A percentile compares a stretch with the other conserved stretches of the same genome.
Evolutionary conservation across 306 rosid genomes (phyloP).

Genomic region (Macrotyloma uniflorum): DNA sequence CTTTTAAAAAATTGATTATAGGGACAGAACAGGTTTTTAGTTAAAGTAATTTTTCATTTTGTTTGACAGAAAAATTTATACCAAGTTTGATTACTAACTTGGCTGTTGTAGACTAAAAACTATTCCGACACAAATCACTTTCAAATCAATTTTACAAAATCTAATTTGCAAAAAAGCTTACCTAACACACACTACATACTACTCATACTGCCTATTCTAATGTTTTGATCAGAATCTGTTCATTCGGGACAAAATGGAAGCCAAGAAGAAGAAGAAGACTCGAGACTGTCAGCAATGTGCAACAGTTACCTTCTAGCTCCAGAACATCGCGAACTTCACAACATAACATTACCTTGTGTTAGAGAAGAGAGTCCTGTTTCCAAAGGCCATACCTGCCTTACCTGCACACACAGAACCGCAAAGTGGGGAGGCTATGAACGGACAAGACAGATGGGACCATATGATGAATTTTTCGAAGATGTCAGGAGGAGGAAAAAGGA

Average conservation of each 20-base stretch:
- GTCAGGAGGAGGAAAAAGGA: slow-evolving; percentile 50
- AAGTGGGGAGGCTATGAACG: neutral
- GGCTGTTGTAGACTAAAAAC: neutral
- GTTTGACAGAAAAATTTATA: too few relatives aligned
- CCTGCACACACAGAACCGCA: neutral
- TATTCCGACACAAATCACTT: neutral
- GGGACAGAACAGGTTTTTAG: neutral
- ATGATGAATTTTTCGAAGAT: slow-evolving; percentile 56
- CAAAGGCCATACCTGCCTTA: slow-evolving; percentile 38
- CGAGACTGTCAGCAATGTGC: slow-evolving; percentile 38
- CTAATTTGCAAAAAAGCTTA: too few relatives aligned
- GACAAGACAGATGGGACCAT: slow-evolving; percentile 40
- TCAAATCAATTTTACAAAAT: neutral
- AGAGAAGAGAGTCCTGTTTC: slow-evolving; percentile 51
- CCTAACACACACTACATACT: neutral
- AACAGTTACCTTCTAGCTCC: slow-evolving; percentile 4
- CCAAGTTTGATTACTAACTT: neutral
- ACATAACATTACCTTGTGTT: slow-evolving; percentile 36
- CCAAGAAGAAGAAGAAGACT: slow-evolving; percentile 25
- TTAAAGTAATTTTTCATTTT: too few relatives aligned
- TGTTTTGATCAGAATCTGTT: slow-evolving; percentile 4
- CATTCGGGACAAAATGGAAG: neutral
- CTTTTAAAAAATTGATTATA: neutral
- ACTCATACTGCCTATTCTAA: neutral
- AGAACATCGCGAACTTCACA: slow-evolving; percentile 35